Base-by-base conservation (phyloP, 345 rosid species). In the Sonneratia caseolaris region DNA sequence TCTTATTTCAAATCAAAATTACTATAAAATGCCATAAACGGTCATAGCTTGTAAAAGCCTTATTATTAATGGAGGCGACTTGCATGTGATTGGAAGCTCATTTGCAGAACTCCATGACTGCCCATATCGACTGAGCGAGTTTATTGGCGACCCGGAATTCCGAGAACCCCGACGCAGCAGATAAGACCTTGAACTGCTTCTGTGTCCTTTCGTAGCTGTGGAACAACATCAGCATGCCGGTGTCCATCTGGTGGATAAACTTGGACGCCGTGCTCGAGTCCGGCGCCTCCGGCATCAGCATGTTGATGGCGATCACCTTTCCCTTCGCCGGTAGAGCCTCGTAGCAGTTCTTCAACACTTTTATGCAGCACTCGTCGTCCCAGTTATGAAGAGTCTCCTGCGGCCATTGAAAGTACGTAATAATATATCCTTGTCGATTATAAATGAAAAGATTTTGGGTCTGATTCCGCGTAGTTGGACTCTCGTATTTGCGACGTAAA, bases 321-420 rank as follows among this genome's bases (percentile, higher is more conserved):
- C 76, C 78, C 7, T 69, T 55, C 4, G 24, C 55, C 3, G 76
- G 76, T 24, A 75, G 6, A 5, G 68, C 59, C n/a, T 78, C 49
- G 64, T 75, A 55, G 76, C 76, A 71, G 67, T 79, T 79, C 74
- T 69, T 79, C 62, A 79, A 32, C 27, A 79, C 24, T 38, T 75
- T 72, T 22, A 56, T 9, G 69, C 73, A 72, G 45, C 66, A 2
- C 37, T 79, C 72, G 24, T 72, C 81, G 15, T 1, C 55, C 81
- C 78, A 75, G 21, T 75, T 59, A 49, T 79, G 81, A 15, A 75
- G 64, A 0, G 75, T 51, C 32, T 66, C 55, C 76, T 77, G 67
- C 38, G 16, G 16, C n/a, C 24, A 18, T 2, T 19, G 5, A 1
- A 42, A 42, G 10, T 2, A 42, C 10, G n/a, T n/a, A 11, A 42